phyloP scores from a whole-genome alignment of 1,139 yeast species.

The Pichia sp. region DNA sequence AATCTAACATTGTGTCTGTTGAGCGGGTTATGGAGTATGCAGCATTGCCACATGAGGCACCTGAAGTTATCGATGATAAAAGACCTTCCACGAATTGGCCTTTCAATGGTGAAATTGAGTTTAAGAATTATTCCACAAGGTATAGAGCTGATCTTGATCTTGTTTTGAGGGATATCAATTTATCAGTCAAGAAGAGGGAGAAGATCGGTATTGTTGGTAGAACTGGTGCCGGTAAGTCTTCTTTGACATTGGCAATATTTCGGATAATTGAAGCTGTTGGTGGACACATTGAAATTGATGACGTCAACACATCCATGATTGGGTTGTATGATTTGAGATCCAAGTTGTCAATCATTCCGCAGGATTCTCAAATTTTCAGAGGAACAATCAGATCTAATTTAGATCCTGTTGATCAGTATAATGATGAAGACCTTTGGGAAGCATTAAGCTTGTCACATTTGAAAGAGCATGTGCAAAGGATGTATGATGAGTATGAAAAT shows the following conservation, averaged over 20 bases:
- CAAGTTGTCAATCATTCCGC: slow-evolving; percentile 86
- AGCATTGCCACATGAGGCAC: slow-evolving; percentile 71
- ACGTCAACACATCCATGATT: slow-evolving; percentile 59
- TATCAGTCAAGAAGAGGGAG: slow-evolving; percentile 69
- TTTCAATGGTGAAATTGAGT: slow-evolving; percentile 60
- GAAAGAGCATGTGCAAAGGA: slow-evolving; percentile 62
- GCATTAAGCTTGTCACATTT: slow-evolving; percentile 83
- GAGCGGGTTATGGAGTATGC: slow-evolving; percentile 92
- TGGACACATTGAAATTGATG: slow-evolving; percentile 76
- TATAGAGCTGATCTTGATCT: slow-evolving; percentile 83
- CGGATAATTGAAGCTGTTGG: slow-evolving; percentile 77
- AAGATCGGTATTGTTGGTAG: slow-evolving; percentile 94
- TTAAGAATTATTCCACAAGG: slow-evolving; percentile 73
- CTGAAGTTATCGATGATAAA: slow-evolving; percentile 60
- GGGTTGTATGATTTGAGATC: slow-evolving; percentile 85
- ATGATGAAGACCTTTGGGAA: slow-evolving; percentile 79
- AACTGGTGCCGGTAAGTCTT: slow-evolving; percentile 96
- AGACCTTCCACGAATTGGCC: slow-evolving; percentile 84
- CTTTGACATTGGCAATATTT: slow-evolving; percentile 83
- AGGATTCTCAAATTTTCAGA: slow-evolving; percentile 93
- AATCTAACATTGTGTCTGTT: slow-evolving; percentile 92
- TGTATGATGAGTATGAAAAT: slow-evolving; percentile 38
- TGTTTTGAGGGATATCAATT: slow-evolving; percentile 66
- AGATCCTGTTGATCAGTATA: slow-evolving; percentile 70
- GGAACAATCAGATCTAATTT: slow-evolving; percentile 85